These are phyloP conservation scores for Chalciporus chontae DNA, from an alignment of 768 basidiomycete species.

Conservation along the genomic window DNA sequence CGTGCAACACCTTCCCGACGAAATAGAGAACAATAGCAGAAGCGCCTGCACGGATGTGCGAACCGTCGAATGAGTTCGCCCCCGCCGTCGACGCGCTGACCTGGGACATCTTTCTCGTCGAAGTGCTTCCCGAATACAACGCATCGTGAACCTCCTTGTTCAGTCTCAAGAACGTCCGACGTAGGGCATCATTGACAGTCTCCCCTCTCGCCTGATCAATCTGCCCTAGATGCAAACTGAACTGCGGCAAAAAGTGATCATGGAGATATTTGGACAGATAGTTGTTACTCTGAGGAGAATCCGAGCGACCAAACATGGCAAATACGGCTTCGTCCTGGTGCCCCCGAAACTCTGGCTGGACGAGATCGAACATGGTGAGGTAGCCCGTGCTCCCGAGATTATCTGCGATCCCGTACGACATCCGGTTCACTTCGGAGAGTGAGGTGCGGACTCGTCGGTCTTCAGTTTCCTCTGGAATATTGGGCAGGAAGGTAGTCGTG, in stretches of 20 bases:
- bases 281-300: slow-evolving; percentile 56
- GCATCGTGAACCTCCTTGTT: slow-evolving; percentile 79
- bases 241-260: slow-evolving; percentile 68
- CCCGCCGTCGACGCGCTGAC: slow-evolving; percentile 45
- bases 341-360: slow-evolving; percentile 79
- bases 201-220: slow-evolving; percentile 41
- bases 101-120: slow-evolving; percentile 69
- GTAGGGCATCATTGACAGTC: slow-evolving; percentile 68
- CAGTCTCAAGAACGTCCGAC: slow-evolving; percentile 82
- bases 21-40: slow-evolving; percentile 88
- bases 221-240: slow-evolving; percentile 54
- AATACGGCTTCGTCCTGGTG: slow-evolving; percentile 82
- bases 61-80: slow-evolving; percentile 37
- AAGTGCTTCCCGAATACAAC: slow-evolving; percentile 41
- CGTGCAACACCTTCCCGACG: slow-evolving; percentile 71
- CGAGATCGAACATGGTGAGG: slow-evolving; percentile 89
- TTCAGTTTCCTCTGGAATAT: slow-evolving; percentile 80
- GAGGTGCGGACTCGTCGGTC: slow-evolving; percentile 92
- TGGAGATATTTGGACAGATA: slow-evolving; percentile 79
- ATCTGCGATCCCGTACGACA: slow-evolving; percentile 97
- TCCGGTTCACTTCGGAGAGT: slow-evolving; percentile 78
- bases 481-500: slow-evolving; percentile 55
- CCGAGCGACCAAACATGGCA: slow-evolving; percentile 89
- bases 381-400: slow-evolving; percentile 77
- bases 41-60: slow-evolving; percentile 67